These are phyloP conservation scores for Gracilaria caudata DNA, from an alignment of 23 red algal species.

Conservation along the genomic window DNA sequence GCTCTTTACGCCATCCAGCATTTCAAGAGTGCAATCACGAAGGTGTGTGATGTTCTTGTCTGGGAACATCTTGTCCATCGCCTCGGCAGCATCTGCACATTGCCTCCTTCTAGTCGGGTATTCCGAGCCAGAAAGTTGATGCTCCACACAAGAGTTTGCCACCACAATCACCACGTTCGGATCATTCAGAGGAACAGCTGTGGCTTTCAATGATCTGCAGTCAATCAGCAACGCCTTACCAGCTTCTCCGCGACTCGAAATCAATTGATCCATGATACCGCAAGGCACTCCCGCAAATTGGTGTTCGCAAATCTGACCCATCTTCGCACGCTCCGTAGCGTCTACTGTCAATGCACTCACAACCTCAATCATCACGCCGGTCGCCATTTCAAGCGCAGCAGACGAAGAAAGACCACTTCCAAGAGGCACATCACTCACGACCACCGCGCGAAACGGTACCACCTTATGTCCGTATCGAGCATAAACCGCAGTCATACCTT, in stretches of 20 bases:
- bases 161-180: slow-evolving; percentile 89
- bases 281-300: slow-evolving; percentile 90
- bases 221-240: slow-evolving; percentile 92
- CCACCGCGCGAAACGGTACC: slow-evolving; percentile 85
- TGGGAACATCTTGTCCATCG: slow-evolving; percentile 49
- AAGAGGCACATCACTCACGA: slow-evolving; percentile 91
- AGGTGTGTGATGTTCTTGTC: slow-evolving; percentile 65
- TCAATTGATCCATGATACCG: slow-evolving; percentile 99
- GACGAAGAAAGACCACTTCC: slow-evolving; percentile 90
- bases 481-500: slow-evolving; percentile 89
- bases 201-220: slow-evolving; percentile 72
- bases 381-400: slow-evolving; percentile 94
- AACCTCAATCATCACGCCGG: slow-evolving; percentile 79
- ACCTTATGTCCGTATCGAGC: slow-evolving; percentile 69
- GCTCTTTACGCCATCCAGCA: slow-evolving; percentile 69
- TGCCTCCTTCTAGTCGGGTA: slow-evolving; percentile 73
- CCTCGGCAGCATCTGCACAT: slow-evolving; percentile 73
- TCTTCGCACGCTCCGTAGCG: slow-evolving; percentile 62
- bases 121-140: slow-evolving; percentile 88
- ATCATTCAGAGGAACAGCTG: slow-evolving; percentile 79
- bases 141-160: slow-evolving; percentile 83
- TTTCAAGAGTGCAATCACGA: slow-evolving; percentile 84
- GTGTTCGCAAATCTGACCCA: slow-evolving; percentile 93
- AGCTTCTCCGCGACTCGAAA: slow-evolving; percentile 73
- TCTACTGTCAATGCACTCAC: slow-evolving; percentile 60